These are phyloP conservation scores for Ogataea allantospora DNA, from an alignment of 805 yeast species.

Conservation along the genomic window DNA sequence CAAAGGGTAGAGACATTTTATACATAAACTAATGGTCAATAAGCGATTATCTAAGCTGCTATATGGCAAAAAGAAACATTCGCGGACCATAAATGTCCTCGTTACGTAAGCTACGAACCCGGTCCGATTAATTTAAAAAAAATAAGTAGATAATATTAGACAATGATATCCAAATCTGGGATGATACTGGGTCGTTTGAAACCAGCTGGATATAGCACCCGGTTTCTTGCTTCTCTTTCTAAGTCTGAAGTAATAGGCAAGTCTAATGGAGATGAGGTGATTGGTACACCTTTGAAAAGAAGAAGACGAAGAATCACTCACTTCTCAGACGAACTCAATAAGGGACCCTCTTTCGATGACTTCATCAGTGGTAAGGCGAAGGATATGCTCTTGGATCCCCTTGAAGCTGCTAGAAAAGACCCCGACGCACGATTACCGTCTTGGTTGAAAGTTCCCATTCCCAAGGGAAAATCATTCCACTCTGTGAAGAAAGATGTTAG, in stretches of 20 bases:
- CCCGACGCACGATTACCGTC: constrained; percentile 75
- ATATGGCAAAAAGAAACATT: no score
- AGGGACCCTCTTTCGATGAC: constrained; percentile 93
- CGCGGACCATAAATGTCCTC: constrained; percentile 6
- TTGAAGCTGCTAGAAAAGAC: constrained; percentile 68
- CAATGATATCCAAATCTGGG: neutral
- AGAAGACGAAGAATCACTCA: constrained; percentile 53
- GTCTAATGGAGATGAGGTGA: neutral
- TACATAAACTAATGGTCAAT: neutral
- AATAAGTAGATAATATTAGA: no score
- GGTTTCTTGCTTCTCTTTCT: constrained; percentile 5
- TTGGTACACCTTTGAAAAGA: constrained; percentile 7
- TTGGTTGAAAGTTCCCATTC: constrained; percentile 95
- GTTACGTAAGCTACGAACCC: constrained; percentile 3
- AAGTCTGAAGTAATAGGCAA: neutral
- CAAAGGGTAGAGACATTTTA: constrained; percentile 8
- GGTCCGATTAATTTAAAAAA: constrained; percentile 4
- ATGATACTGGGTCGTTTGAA: neutral
- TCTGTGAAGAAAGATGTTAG: constrained; percentile 81
- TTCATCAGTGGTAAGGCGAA: constrained; percentile 82
- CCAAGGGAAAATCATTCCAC: constrained; percentile 86
- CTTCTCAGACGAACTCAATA: constrained; percentile 67
- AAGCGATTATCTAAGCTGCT: constrained; percentile 4
- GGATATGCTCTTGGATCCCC: constrained; percentile 65
- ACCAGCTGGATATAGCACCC: neutral